Evolutionary conservation across 768 basidiomycete species (phyloP), one percentile per base, ranked within the genome.

Genomic region (Serendipita indica): DNA sequence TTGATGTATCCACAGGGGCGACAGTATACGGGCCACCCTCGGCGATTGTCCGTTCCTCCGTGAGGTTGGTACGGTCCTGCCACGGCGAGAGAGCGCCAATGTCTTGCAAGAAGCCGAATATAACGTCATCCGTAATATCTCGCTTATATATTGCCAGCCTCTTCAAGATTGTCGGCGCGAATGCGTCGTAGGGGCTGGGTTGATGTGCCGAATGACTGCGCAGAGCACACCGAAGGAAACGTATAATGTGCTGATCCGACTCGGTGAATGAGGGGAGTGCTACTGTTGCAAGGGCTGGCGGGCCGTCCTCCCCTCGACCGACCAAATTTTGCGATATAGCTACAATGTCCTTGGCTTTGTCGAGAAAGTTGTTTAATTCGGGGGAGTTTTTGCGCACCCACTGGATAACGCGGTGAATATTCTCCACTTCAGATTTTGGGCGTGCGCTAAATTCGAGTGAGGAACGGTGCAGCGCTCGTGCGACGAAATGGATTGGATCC

Each of bases 41-140:
- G 32, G 56, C 35, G 20, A 57, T 33, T 10, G 34, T 30, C 6
- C 39, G 37, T 30, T 70, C 66, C 0, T 69, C 70, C 60, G 70
- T 68, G 32, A 76, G 67, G 5, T 73, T 74, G 3, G 72, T 69
- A 30, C 79, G 61, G 63, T 91, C 83, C 63, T 90, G 82, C 93
- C 93, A 96, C 1, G 86, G 83, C 1, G 84, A 75, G 20, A 87
- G 66, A 4, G 83, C 76, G 4, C 94, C 92, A 13, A 94, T 65
- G 43, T 88, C 80, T 14, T 80, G 67, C 33, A 96, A 72, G 20
- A 83, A 68, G 3, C 46, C 60, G 69, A 70, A 63, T 77, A 72
- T 22, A 78, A 68, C 20, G 68, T 59, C n/a, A 62, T 60, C 35
- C 46, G 64, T 39, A 76, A 62, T 32, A 63, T 63, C 0, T 63